Conservation (phyloP, 2,329 filamentous ascomycete genomes). For the Phyllosticta citriasiana region DNA sequence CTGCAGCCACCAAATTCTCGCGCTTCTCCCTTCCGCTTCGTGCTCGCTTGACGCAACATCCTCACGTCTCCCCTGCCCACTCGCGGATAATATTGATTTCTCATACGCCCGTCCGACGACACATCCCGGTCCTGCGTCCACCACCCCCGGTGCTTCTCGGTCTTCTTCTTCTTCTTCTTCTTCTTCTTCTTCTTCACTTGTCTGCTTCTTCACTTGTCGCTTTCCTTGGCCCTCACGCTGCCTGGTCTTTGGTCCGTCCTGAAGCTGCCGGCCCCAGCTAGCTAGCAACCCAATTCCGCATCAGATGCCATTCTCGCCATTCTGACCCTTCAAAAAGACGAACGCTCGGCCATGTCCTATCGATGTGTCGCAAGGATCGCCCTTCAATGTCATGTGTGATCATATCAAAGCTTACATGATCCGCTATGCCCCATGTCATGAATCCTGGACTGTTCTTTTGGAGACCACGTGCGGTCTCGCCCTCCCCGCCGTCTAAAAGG, state of each 20-base stretch:
- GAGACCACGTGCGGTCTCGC: slow-evolving; percentile 2
- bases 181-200: background rate
- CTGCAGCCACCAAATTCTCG: background rate
- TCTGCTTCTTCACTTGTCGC: background rate
- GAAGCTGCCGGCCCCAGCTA: background rate
- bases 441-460: slow-evolving; percentile 3
- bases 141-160: background rate
- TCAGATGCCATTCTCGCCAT: background rate
- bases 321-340: background rate
- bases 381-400: background rate
- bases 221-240: background rate
- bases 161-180: background rate
- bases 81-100: background rate
- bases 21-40: background rate
- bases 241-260: background rate
- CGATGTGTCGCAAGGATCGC: slow-evolving; percentile 9
- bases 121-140: background rate
- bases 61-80: background rate
- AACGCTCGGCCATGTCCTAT: background rate
- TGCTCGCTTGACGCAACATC: background rate
- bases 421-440: slow-evolving; percentile 1
- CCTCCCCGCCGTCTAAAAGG: slow-evolving; percentile 7
- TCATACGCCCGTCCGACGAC: background rate
- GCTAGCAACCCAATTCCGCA: background rate
- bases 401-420: slow-evolving; percentile 5